phyloP scores from a whole-genome alignment of 2,329 filamentous ascomycete species.

The Fusarium tricinctum region DNA sequence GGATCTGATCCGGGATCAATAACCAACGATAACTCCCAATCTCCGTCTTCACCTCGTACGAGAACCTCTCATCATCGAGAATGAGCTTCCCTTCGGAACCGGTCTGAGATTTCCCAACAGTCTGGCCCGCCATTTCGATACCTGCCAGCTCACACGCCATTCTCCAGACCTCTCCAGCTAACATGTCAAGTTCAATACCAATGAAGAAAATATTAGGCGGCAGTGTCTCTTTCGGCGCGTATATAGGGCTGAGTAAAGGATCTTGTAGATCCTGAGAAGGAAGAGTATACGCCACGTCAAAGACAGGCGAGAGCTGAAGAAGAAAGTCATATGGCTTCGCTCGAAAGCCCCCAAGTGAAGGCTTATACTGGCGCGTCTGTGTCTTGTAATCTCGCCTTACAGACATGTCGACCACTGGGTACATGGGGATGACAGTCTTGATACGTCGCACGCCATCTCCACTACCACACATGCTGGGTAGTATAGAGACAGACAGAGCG shows the following conservation, averaged over 20 bases:
- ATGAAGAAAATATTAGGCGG: constrained; percentile 23
- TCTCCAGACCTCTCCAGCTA: constrained; percentile 20
- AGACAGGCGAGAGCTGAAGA: constrained; percentile 9
- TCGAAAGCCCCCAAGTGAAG: constrained; percentile 20
- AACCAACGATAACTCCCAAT: constrained; percentile 22
- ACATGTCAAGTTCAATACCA: constrained; percentile 29
- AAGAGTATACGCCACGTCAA: constrained; percentile 24
- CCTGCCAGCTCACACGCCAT: constrained; percentile 19
- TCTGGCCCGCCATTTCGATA: neutral
- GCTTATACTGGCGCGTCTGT: constrained; percentile 22
- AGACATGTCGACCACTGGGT: constrained; percentile 22
- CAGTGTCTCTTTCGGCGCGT: neutral
- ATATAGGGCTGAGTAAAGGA: constrained; percentile 27
- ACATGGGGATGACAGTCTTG: constrained; percentile 12
- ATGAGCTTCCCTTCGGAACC: constrained; percentile 5
- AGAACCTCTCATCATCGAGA: constrained; percentile 31
- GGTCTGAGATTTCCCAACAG: constrained; percentile 1
- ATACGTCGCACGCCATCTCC: constrained; percentile 26
- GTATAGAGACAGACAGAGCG: constrained; percentile 14
- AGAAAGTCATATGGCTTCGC: constrained; percentile 15
- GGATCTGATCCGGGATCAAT: constrained; percentile 33
- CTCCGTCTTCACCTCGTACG: constrained; percentile 5
- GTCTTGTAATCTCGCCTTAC: constrained; percentile 13
- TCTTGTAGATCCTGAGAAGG: constrained; percentile 17
- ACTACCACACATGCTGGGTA: constrained; percentile 29